Conservation (phyloP, 148 eudicot genomes). For the Spergularia bocconei region DNA sequence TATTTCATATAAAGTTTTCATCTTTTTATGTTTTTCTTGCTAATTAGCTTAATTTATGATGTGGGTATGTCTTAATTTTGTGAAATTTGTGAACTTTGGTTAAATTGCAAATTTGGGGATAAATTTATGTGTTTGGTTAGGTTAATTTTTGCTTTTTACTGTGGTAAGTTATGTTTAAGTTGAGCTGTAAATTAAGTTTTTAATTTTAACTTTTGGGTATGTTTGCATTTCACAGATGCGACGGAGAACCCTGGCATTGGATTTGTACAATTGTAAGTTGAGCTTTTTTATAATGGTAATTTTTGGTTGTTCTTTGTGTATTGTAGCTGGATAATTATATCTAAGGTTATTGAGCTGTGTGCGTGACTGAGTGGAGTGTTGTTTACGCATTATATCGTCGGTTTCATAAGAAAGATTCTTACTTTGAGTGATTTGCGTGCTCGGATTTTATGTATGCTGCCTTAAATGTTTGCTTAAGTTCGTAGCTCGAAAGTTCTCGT, state of each 20-base stretch:
- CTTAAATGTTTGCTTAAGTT: background rate
- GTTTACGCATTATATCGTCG: background rate
- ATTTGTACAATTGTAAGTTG: conserved; percentile 88
- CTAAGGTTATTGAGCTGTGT: background rate
- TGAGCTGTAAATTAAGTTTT: background rate
- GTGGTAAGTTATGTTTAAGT: background rate
- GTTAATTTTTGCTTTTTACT: conserved; percentile 1
- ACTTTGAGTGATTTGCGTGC: background rate
- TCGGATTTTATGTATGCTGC: background rate
- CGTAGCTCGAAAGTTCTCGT: background rate
- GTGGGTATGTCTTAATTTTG: conserved; percentile 7
- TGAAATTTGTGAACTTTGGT: background rate
- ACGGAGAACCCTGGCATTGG: conserved; percentile 83
- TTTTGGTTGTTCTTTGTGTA: background rate
- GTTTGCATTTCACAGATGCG: conserved; percentile 49
- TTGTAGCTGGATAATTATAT: background rate
- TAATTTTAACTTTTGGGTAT: background rate
- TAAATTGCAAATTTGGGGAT: background rate
- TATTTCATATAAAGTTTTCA: background rate
- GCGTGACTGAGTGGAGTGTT: background rate
- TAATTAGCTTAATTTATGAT: background rate
- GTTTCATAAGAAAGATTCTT: background rate
- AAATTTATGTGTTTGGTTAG: background rate
- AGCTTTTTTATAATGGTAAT: background rate
- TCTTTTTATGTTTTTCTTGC: conserved; percentile 3